Evolutionary conservation across 805 yeast genomes (phyloP), one percentile per base, ranked within the genome.

Genomic region (Candida qinlingensis): DNA sequence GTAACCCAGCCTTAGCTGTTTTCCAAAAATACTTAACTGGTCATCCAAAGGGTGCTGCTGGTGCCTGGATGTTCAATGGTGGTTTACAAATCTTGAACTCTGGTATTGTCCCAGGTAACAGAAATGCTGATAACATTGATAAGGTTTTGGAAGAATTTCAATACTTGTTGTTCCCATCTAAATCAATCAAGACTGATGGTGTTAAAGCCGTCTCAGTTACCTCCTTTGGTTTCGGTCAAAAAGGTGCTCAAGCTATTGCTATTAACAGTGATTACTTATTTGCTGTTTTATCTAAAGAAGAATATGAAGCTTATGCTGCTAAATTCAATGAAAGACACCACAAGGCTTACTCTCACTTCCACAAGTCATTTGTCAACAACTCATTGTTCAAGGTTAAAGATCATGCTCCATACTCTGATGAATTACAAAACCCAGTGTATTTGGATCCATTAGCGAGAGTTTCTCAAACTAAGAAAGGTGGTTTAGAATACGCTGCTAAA

Each of bases 11-110:
- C 44, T 77, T 85, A 60, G 97, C 98, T 80, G 95, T 94, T 48
- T 92, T 95, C 96, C 99, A 94, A 75, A 94, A 94, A 74, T 94
- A 80, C 82, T 81, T 94, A 66, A 94, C 99, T 62, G 99, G 99
- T 74, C 99, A 94, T 77, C 99, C 99, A 63, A 94, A 94, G 87
- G 99, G 99, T 81, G 99, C 99, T 62, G 99, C 99, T 50, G 99
- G 97, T 79, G 98, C 99, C 50, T 94, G 99, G 99, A 94, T 94
- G 99, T 74, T 94, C 80, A 95, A 94, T 71, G 99, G 99, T 72
- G 96, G 89, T 49, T 74, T 94, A 59, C 99, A 94, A 76, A 83
- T 91, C 59, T 76, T 94, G 68, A 86, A 88, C 74, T 70, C 87
- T 62, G 98, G 99, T 71, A 64, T 91, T 62, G 96, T 94, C 60